Evolutionary conservation across 371 early-diverging fungal genomes (phyloP).

Genomic region (Lichtheimia corymbifera): DNA sequence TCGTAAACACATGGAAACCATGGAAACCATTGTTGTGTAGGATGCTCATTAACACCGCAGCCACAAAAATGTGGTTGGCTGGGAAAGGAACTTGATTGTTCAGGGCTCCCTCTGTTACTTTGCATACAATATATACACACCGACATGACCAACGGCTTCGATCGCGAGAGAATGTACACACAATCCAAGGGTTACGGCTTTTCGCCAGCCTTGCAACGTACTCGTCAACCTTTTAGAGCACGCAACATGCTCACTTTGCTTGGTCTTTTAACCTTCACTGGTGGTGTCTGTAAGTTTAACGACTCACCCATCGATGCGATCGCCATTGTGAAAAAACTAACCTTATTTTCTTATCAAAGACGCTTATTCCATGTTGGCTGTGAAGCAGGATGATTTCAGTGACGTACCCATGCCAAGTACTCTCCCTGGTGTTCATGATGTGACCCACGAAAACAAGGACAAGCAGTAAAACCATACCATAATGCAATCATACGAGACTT

Average conservation of each 20-base stretch:
- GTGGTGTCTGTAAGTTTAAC: conserved; percentile 53
- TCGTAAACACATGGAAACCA: too few species aligned
- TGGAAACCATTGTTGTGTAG: too few species aligned
- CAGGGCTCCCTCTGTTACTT: neutral
- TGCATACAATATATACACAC: neutral
- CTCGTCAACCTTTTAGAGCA: conserved; percentile 49
- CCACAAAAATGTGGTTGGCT: too few species aligned
- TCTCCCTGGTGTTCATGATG: conserved; percentile 36
- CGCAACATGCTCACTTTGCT: conserved; percentile 51
- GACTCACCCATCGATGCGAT: too few species aligned
- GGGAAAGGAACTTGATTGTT: too few species aligned
- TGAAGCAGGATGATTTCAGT: conserved; percentile 63
- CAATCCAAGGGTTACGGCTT: conserved; percentile 50
- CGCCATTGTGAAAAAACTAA: neutral
- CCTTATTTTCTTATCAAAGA: conserved; percentile 21
- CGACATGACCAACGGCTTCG: neutral
- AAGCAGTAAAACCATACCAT: conserved; percentile 10
- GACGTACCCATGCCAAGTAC: conserved; percentile 52
- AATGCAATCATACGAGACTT: neutral
- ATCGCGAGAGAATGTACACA: conserved; percentile 49
- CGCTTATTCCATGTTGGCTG: conserved; percentile 57
- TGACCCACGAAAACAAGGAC: conserved; percentile 25
- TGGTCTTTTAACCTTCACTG: conserved; percentile 49
- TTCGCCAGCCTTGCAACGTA: conserved; percentile 56
- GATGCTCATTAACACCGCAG: too few species aligned